These are phyloP conservation scores for Fagopyrum esculentum DNA, from an alignment of 148 eudicot genomes.

Conservation along the genomic window DNA sequence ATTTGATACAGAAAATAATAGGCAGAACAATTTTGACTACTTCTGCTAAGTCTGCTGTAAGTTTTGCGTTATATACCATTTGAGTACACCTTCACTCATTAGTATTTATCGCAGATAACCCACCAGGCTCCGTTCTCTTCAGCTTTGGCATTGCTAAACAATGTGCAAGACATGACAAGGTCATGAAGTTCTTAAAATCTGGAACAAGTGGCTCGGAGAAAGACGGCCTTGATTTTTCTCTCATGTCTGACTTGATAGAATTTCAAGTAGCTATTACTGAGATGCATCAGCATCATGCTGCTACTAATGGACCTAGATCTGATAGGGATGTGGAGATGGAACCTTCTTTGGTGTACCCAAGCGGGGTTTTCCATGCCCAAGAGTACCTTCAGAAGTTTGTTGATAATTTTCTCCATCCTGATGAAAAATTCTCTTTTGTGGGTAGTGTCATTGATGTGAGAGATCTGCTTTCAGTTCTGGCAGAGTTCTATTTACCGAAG, in stretches of 20 bases:
- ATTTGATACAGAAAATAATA: background rate
- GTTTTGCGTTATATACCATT: background rate
- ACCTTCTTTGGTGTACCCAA: constrained; percentile 36
- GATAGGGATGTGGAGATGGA: constrained; percentile 12
- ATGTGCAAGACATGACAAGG: constrained; percentile 33
- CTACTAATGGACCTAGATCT: constrained; percentile 17
- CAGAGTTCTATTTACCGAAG: constrained; percentile 36
- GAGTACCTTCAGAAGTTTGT: constrained; percentile 26
- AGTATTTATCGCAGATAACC: constrained; percentile 37
- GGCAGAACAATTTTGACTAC: background rate
- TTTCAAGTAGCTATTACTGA: constrained; percentile 25
- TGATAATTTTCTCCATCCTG: constrained; percentile 28
- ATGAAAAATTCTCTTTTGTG: constrained; percentile 27
- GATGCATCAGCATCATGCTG: constrained; percentile 24
- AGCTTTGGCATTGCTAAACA: constrained; percentile 46
- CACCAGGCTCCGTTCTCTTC: constrained; percentile 26
- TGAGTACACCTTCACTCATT: background rate
- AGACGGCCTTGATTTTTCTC: constrained; percentile 31
- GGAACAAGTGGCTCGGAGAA: constrained; percentile 31
- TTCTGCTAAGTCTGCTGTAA: background rate
- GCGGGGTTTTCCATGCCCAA: constrained; percentile 22
- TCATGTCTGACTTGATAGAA: constrained; percentile 35
- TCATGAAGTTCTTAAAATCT: constrained; percentile 43
- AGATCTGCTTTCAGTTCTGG: constrained; percentile 39
- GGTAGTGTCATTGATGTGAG: constrained; percentile 36